Base-by-base conservation (phyloP, 2,329 filamentous ascomycete species). In the Apiospora koreana region DNA sequence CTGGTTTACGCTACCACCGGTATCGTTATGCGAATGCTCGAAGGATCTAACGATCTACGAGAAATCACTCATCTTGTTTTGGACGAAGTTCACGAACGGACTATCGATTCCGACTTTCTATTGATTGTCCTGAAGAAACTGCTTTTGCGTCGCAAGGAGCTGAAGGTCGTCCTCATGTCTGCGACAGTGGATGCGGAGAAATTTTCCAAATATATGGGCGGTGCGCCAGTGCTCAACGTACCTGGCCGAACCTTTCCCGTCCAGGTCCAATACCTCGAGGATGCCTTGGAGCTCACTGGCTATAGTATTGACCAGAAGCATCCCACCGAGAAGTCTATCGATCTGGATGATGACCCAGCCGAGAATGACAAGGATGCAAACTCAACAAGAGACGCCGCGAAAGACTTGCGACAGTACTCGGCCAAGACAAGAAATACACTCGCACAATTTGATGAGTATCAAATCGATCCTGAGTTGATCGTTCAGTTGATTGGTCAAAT, bases 21-120 rank as follows among this genome's bases (percentile, higher is more conserved):
- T 83, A 97, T 99, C 70, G 94, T 99, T n/a, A 93, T 99, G 86
- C 91, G 96, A 38, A 98, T 99, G 95, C 86, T 99, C 18, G 96
- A 99, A 80, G 92, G 92, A 10, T 93, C 94, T 0, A 93, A 94
- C 73, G 93, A 97, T 69, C 88, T 99, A 58, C 88, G 90, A 70
- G 95, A 98, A 73, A 91, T 99, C 68, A 97, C 95, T 0, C 96
- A 98, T 82, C 84, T 99, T 71, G 91, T 99, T 64, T 90, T 99
- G n/a, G 96, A 99, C 77, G 96, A 99, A 81, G 95, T 98, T 2
- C 96, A 99, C 78, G 96, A 99, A 80, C 91, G 95, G 72, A 93
- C 94, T 16, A 98, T 99, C 75, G 96, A 99, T 79, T 97, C 95
- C 70, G 96, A 99, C 79, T 98, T 99, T 79, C 85, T 99, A 43